These are phyloP conservation scores for Plenodomus biglobosus DNA, from an alignment of 2,329 filamentous ascomycete species.

Conservation along the genomic window DNA sequence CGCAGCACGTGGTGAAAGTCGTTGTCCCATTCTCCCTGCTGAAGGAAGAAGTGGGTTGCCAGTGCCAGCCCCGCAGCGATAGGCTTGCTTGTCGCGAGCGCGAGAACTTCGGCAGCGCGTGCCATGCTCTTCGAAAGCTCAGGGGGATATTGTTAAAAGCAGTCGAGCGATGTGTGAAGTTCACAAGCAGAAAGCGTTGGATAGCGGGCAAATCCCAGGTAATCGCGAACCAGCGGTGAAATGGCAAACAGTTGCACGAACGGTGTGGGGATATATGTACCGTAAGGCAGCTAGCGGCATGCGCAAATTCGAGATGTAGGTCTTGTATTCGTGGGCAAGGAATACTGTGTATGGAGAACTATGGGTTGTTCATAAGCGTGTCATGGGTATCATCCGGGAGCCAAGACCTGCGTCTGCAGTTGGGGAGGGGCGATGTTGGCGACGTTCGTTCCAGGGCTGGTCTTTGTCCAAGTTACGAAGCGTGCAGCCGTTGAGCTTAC, in stretches of 20 bases:
- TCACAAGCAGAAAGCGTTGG: no score
- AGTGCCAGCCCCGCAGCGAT: constrained; percentile 25
- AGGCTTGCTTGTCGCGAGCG: constrained; percentile 24
- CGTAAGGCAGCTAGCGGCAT: background rate
- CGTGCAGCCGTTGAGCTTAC: no score
- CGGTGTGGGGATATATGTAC: background rate
- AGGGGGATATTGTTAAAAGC: background rate
- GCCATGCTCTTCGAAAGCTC: background rate
- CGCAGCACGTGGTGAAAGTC: constrained; percentile 14
- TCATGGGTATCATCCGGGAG: no score
- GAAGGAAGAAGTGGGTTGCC: constrained; percentile 24
- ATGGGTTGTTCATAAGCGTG: no score
- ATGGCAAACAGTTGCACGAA: background rate
- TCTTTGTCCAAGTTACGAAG: no score
- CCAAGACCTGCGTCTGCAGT: no score
- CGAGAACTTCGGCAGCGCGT: background rate
- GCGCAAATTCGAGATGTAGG: background rate
- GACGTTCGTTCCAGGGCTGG: no score
- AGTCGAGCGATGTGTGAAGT: background rate
- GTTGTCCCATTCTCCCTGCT: constrained; percentile 31
- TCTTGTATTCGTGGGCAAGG: no score
- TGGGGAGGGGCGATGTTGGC: no score
- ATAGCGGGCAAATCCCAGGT: background rate
- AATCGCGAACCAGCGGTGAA: background rate
- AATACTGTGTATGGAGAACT: no score